phyloP scores from a whole-genome alignment of 225 moss, liverwort and hornwort species.

The Polytrichum commune region DNA sequence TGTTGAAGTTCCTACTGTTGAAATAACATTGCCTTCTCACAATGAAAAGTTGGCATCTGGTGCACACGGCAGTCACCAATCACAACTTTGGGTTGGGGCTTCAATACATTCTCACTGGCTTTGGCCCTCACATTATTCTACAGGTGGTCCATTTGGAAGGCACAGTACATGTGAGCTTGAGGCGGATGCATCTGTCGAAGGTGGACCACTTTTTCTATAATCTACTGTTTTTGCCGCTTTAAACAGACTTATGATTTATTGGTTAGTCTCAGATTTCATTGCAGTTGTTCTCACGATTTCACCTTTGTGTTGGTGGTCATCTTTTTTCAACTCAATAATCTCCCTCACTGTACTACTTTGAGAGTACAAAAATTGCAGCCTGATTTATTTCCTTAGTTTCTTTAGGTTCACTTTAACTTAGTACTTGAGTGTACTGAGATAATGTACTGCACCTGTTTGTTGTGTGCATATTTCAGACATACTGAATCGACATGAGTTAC shows the following conservation, averaged over 20 bases:
- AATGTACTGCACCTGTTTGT: not conserved
- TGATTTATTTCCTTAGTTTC: too few relatives aligned
- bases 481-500: conserved; percentile 77
- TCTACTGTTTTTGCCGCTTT: too few relatives aligned
- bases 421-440: not conserved
- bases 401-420: not conserved
- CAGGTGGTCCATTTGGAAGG: conserved; percentile 55
- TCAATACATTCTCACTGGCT: conserved; percentile 80
- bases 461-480: conserved; percentile 53
- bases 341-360: too few relatives aligned
- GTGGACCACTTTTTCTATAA: conserved; percentile 28
- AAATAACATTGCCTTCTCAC: conserved; percentile 29
- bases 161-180: conserved; percentile 97
- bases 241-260: too few relatives aligned
- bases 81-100: conserved; percentile 60
- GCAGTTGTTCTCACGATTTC: too few relatives aligned
- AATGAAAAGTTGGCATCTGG: conserved; percentile 29
- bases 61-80: conserved; percentile 31
- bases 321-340: too few relatives aligned
- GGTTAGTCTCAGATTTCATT: too few relatives aligned
- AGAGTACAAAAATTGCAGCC: too few relatives aligned
- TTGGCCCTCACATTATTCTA: conserved; percentile 63
- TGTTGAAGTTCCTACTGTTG: conserved; percentile 29
- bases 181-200: conserved; percentile 83
- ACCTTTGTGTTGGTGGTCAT: too few relatives aligned